These are phyloP conservation scores for Phyllostachys edulis DNA, from an alignment of 176 grass and related monocot species.

Conservation along the genomic window DNA sequence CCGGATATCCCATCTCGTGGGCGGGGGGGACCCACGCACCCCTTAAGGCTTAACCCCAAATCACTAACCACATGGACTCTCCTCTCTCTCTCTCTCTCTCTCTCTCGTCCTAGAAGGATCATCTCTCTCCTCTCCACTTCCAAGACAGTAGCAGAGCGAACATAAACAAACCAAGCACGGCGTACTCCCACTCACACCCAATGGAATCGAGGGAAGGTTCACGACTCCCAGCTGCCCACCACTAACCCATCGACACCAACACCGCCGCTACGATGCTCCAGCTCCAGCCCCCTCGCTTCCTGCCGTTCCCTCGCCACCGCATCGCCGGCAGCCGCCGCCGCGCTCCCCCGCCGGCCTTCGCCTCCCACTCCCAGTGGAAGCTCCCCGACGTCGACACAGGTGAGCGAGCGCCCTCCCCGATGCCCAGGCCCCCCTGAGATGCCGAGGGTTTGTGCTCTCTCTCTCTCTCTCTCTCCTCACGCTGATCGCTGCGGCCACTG, in stretches of 20 bases:
- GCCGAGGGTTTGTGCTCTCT: not conserved
- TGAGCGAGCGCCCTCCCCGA: not conserved
- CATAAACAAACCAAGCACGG: not conserved
- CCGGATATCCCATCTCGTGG: not conserved
- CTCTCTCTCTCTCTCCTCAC: not conserved
- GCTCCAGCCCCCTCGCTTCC: conserved; percentile 37
- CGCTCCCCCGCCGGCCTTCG: conserved; percentile 13
- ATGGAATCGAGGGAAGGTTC: conserved; percentile 30
- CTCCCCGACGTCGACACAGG: conserved; percentile 55
- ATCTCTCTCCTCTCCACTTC: not conserved
- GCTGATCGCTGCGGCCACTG: conserved; percentile 7
- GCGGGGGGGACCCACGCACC: not conserved
- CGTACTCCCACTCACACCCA: conserved; percentile 21
- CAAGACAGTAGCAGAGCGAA: conserved; percentile 1
- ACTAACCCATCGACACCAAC: conserved; percentile 19
- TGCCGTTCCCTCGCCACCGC: conserved; percentile 39
- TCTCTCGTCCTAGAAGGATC: conserved; percentile 1
- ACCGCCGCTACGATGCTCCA: conserved; percentile 36
- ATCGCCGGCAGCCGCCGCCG: conserved; percentile 30
- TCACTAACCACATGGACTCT: not conserved
- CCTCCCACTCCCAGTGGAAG: conserved; percentile 56
- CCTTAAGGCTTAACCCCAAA: not conserved
- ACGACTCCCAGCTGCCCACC: not conserved
- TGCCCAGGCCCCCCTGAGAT: not conserved
- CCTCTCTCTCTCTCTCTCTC: not conserved